These are phyloP conservation scores for Picea sitchensis DNA, from an alignment of 75 land plant species.

Conservation along the genomic window DNA sequence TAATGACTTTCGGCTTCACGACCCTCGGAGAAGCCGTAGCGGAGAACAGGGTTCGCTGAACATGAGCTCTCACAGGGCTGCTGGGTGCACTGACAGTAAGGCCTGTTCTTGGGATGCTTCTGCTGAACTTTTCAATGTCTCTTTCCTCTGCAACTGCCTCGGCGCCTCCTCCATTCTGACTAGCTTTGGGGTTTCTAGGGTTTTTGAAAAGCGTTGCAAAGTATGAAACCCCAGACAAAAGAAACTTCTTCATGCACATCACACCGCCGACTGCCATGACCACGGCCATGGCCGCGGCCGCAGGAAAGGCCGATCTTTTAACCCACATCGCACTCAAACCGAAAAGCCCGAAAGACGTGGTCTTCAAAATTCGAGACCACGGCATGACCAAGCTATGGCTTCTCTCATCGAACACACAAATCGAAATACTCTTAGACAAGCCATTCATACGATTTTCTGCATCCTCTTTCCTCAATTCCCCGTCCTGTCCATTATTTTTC, in stretches of 20 bases:
- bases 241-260: neutral
- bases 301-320: neutral
- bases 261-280: neutral
- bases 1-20: too few relatives aligned
- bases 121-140: too few relatives aligned
- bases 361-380: neutral
- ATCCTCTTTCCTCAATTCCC: neutral
- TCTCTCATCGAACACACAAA: too few relatives aligned
- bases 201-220: neutral
- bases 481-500: neutral
- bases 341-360: neutral
- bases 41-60: too few relatives aligned
- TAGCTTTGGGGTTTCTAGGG: neutral
- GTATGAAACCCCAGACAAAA: neutral
- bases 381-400: neutral
- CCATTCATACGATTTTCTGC: neutral
- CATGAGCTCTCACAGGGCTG: too few relatives aligned
- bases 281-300: neutral
- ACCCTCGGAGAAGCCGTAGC: too few relatives aligned
- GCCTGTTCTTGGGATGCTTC: too few relatives aligned
- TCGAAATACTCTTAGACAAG: neutral
- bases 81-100: too few relatives aligned
- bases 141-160: too few relatives aligned
- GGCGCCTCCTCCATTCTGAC: too few relatives aligned
- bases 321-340: neutral